Evolutionary conservation across 139 green algal species (phyloP), one percentile per base, ranked within the genome.

Genomic region (Pedinophyceae sp.): DNA sequence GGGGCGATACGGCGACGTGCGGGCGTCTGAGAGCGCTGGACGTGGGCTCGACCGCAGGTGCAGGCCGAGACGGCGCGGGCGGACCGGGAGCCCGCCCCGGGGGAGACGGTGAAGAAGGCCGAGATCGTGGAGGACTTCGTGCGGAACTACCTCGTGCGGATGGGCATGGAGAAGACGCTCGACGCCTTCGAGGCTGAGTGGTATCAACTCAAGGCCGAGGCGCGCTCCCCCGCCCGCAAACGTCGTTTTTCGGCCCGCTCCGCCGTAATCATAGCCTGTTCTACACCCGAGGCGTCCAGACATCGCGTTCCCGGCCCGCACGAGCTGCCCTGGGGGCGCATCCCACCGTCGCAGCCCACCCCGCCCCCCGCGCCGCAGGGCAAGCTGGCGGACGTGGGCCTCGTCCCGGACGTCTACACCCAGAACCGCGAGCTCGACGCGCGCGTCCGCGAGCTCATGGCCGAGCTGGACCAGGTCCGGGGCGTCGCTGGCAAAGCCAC

Each of bases 91-190:
- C 34, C 30, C 46, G 27, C 19, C 43, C 20, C 40, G 65, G 38
- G 23, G 15, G 27, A 13, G 47, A n/a, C 55, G 13, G 23, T 28
- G 3, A 29, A 25, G 27, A 20, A 54, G 50, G 71, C 76, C 15
- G 78, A 93, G 60, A 75, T 93, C 23, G 71, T 89, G 17, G 83
- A 93, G 54, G 83, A 93, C 61, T 89, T 88, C 59, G 67, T 93
- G 15, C 64, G 81, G 16, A 93, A 93, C 62, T 93, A 89, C 52
- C 83, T 81, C 28, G 74, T 87, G 24, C 48, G 25, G 48, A 82
- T 81, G 71, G 69, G 69, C 3, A 62, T 93, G 25, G 39, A 53
- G 3, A 56, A 65, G 5, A 88, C 81, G 7, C 65, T 79, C 19
- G 75, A 88, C 51, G 58, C 59, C 34, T 93, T 93, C 65, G 83